Percentiles rank a stretch among this genome's conserved stretches.
Evolutionary conservation across 208 protist species (phyloP).

Genomic region (Trypanosoma mega): DNA sequence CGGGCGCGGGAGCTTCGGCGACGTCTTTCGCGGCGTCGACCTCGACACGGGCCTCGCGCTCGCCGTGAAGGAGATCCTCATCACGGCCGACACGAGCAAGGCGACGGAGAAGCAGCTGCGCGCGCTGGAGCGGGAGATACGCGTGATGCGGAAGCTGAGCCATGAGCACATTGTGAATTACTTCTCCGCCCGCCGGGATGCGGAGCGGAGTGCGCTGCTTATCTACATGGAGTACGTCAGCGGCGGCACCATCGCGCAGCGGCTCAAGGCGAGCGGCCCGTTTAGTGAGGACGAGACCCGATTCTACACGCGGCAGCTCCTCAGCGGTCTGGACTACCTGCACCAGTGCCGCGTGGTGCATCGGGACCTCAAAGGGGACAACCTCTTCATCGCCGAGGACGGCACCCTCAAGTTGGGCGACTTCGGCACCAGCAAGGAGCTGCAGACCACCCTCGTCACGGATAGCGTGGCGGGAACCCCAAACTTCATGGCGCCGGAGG

Average conservation of each 20-base stretch:
- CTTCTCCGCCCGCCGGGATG: slow-evolving; percentile 68
- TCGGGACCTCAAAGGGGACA: slow-evolving; percentile 92
- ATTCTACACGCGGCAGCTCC: slow-evolving; percentile 81
- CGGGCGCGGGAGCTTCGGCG: slow-evolving; percentile 79
- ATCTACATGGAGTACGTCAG: slow-evolving; percentile 93
- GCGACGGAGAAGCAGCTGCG: slow-evolving; percentile 78
- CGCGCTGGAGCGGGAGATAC: slow-evolving; percentile 88
- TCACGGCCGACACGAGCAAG: slow-evolving; percentile 78
- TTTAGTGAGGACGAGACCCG: slow-evolving; percentile 68
- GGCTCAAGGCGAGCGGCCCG: slow-evolving; percentile 53
- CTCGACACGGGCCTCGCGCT: slow-evolving; percentile 67
- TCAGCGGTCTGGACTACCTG: slow-evolving; percentile 88
- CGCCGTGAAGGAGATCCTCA: slow-evolving; percentile 85
- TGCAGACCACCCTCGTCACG: slow-evolving; percentile 79
- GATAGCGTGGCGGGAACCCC: slow-evolving; percentile 89
- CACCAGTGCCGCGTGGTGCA: slow-evolving; percentile 85
- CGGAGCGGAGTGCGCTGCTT: slow-evolving; percentile 50
- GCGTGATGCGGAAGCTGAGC: slow-evolving; percentile 88
- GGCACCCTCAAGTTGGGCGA: slow-evolving; percentile 84
- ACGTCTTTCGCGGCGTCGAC: slow-evolving; percentile 82
- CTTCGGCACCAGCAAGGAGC: slow-evolving; percentile 89
- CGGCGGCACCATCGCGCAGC: slow-evolving; percentile 76
- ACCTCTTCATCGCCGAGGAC: slow-evolving; percentile 84
- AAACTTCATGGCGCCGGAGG: slow-evolving; percentile 94
- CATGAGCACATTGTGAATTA: slow-evolving; percentile 92